These are phyloP conservation scores for Hansenula lynferdii DNA, from an alignment of 1,139 yeast species.

Conservation along the genomic window DNA sequence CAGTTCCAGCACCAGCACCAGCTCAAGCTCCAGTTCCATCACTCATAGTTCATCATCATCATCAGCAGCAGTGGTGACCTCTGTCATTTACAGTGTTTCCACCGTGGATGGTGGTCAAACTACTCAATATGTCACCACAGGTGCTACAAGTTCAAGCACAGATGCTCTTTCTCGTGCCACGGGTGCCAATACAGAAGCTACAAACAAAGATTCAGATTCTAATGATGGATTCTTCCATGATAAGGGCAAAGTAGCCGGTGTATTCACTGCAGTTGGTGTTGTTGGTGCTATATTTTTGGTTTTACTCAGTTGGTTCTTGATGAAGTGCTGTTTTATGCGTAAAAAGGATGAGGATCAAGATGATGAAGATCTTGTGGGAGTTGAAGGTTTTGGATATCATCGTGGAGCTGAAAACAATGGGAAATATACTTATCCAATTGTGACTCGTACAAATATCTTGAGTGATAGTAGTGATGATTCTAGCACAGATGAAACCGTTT, in stretches of 20 bases:
- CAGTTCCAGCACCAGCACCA: slow-evolving; percentile 3
- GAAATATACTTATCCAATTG: slow-evolving; percentile 1
- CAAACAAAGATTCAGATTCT: not conserved
- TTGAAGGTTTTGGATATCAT: not conserved
- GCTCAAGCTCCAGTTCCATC: slow-evolving; percentile 4
- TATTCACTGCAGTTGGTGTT: slow-evolving; percentile 64
- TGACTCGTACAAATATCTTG: slow-evolving; percentile 2
- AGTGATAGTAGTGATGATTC: slow-evolving; percentile 9
- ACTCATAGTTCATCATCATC: slow-evolving; percentile 15
- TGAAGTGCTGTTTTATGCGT: slow-evolving; percentile 15
- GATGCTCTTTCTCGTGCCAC: not conserved
- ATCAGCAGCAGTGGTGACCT: slow-evolving; percentile 5
- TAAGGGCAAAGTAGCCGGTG: slow-evolving; percentile 69
- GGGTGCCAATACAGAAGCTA: not conserved
- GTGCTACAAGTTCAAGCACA: not conserved
- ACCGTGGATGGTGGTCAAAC: slow-evolving; percentile 4
- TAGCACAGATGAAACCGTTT: slow-evolving; percentile 8
- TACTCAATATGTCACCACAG: slow-evolving; percentile 7
- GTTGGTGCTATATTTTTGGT: slow-evolving; percentile 38
- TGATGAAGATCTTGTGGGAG: slow-evolving; percentile 9
- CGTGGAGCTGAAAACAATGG: not conserved
- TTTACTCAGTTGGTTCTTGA: slow-evolving; percentile 20
- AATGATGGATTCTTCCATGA: slow-evolving; percentile 39
- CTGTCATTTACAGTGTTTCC: slow-evolving; percentile 7
- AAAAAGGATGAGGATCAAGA: slow-evolving; percentile 13